Conservation (phyloP, 805 yeast species). For the Yarrowia divulgata region DNA sequence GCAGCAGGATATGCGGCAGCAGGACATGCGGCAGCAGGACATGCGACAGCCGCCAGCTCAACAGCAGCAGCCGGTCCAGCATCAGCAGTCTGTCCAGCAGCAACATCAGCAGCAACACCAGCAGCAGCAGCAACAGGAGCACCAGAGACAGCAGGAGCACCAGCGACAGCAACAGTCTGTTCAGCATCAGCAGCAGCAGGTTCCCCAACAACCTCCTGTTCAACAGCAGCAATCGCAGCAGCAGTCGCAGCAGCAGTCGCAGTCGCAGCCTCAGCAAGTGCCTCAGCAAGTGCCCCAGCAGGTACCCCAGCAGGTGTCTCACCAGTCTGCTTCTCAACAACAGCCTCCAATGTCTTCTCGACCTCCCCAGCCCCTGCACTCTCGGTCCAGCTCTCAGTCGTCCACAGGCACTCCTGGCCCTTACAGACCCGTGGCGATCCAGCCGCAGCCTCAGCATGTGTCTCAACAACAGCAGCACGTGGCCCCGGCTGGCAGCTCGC, state of each 20-base stretch:
- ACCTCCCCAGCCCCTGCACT: conserved; percentile 7
- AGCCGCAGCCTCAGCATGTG: conserved; percentile 23
- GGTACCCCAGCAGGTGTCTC: neutral
- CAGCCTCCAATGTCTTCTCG: conserved; percentile 1
- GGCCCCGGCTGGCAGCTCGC: neutral
- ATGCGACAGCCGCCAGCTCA: neutral
- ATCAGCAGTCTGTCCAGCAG: conserved; percentile 1
- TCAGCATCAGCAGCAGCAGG: neutral
- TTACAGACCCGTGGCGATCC: conserved; percentile 26
- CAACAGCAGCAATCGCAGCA: neutral
- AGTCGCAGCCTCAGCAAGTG: neutral
- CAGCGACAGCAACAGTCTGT: neutral
- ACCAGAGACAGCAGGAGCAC: neutral
- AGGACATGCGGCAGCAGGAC: neutral
- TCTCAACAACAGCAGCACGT: conserved; percentile 4
- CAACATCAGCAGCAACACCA: neutral
- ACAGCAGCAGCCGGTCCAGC: neutral
- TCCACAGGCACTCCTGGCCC: conserved; percentile 19
- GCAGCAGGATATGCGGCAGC: neutral
- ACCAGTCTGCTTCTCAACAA: conserved; percentile 7
- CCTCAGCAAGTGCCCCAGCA: neutral
- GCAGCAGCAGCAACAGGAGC: neutral
- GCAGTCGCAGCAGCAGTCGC: neutral
- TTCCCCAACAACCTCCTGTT: neutral
- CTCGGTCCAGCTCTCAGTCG: conserved; percentile 24